phyloP scores from a whole-genome alignment of 331 rosid genomes.

The Rosa hybrid region DNA sequence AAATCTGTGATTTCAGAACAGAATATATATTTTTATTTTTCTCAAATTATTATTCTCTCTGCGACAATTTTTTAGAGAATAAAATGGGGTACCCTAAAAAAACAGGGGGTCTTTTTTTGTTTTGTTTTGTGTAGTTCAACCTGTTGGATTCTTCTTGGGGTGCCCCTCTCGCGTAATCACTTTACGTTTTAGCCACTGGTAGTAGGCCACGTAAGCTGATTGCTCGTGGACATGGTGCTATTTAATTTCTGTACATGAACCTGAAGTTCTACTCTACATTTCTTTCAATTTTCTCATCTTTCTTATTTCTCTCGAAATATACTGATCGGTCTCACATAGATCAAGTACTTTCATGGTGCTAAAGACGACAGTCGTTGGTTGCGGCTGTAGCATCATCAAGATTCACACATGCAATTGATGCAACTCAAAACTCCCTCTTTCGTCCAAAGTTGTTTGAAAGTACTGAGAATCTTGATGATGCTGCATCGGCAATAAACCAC shows the following conservation, averaged over 20 bases:
- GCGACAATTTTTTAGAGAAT: background rate
- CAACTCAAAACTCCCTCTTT: background rate
- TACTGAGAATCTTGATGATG: slow-evolving; percentile 97
- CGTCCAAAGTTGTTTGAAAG: slow-evolving; percentile 12
- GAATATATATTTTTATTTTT: background rate
- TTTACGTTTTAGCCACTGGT: slow-evolving; percentile 16
- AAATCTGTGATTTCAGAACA: slow-evolving; percentile 8
- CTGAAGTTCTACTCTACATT: background rate
- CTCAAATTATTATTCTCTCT: background rate
- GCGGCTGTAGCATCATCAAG: slow-evolving; percentile 99
- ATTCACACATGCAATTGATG: slow-evolving; percentile 72
- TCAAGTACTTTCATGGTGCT: background rate
- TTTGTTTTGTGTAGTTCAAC: slow-evolving; percentile 11
- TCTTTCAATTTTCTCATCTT: background rate
- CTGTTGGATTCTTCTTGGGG: background rate
- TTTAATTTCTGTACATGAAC: background rate
- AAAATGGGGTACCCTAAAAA: slow-evolving; percentile 20
- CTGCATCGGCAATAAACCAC: slow-evolving; percentile 90
- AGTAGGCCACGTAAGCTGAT: slow-evolving; percentile 17
- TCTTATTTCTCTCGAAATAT: background rate
- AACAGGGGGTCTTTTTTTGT: slow-evolving; percentile 20
- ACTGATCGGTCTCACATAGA: background rate
- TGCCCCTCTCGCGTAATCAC: slow-evolving; percentile 6
- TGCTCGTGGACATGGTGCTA: slow-evolving; percentile 18
- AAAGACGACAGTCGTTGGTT: slow-evolving; percentile 52